Conservation (phyloP, 768 basidiomycete genomes). For the Russula lepida region DNA sequence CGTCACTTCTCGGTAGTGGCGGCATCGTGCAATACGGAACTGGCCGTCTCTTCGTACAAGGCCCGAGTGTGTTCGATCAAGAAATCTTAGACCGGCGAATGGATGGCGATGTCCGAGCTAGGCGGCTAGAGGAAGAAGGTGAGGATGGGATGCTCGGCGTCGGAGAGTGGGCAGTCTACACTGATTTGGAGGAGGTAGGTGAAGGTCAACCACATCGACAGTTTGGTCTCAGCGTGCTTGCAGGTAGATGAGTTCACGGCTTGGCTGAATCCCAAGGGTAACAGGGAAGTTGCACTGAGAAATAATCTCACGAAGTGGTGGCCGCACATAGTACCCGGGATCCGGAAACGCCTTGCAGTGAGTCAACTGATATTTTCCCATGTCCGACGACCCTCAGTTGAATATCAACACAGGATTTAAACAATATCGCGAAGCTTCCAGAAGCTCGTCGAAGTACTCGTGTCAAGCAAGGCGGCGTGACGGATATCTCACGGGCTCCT, state of each 20-base stretch:
- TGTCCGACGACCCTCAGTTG: not conserved
- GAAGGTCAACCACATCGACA: not conserved
- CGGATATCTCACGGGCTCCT: conserved; percentile 66
- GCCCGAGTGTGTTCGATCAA: conserved; percentile 74
- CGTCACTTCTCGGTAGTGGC: conserved; percentile 68
- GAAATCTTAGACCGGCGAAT: conserved; percentile 58
- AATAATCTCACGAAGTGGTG: conserved; percentile 75
- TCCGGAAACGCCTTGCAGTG: conserved; percentile 68
- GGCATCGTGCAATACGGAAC: conserved; percentile 79
- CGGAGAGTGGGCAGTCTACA: conserved; percentile 89
- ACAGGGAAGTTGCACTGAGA: conserved; percentile 77
- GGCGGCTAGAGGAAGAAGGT: conserved; percentile 74
- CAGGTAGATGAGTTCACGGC: conserved; percentile 77
- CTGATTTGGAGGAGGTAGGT: conserved; percentile 78
- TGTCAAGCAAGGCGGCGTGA: conserved; percentile 40
- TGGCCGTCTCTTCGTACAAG: conserved; percentile 88
- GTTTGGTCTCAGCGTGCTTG: not conserved
- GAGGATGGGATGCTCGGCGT: conserved; percentile 59
- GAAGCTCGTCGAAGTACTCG: conserved; percentile 77
- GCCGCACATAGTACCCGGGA: conserved; percentile 71
- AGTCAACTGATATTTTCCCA: conserved; percentile 27
- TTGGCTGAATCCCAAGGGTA: conserved; percentile 91
- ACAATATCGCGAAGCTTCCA: conserved; percentile 57
- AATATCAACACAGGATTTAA: conserved; percentile 48
- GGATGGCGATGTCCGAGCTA: conserved; percentile 44